Base-by-base conservation (phyloP, 164 flowering plant species). In the Vitis rotundifolia region DNA sequence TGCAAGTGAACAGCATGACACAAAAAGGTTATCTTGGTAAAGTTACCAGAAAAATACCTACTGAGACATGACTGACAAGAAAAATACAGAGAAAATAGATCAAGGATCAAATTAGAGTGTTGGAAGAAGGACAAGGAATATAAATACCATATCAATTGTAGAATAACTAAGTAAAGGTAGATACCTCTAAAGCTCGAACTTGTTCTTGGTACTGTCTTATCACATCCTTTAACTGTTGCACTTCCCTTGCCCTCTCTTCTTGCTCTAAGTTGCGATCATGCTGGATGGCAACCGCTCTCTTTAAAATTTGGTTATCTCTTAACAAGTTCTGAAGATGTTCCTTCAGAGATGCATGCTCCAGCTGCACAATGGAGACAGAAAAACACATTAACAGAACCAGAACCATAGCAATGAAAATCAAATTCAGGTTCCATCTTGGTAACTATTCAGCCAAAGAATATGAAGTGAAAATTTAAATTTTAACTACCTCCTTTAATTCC, bases 281-380 rank as follows among this genome's bases (percentile, higher is more conserved):
- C 52, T 78, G 81, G 16, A 75, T 78, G 37, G 78, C 70, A 29
- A 78, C 81, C n/a, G 78, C 81, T 57, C 70, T 64, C 49, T 72
- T 78, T 49, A 78, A 64, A 66, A 78, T 78, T 31, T 69, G 75
- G 54, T 78, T 78, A 62, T 78, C 78, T 29, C 65, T 69, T 55
- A 78, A 31, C 68, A 78, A 61, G 55, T 57, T 64, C 51, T 75
- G 73, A 49, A 71, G 49, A 49, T 75, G 78, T 51, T 75, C 72
- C 64, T 72, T 78, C 63, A 75, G 60, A 49, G 68, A 68, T 14
- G 69, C 64, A 61, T 68, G 68, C 48, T 72, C 75, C 22, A 59
- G 29, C 76, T 77, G 69, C 59, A 44, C 49, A 62, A 61, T 10
- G 31, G 31, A 14, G 22, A 31, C 52, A 37, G 26, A 22, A 8